phyloP scores from a whole-genome alignment of 108 stramenopile species.

The Cylindrotheca closterium region DNA sequence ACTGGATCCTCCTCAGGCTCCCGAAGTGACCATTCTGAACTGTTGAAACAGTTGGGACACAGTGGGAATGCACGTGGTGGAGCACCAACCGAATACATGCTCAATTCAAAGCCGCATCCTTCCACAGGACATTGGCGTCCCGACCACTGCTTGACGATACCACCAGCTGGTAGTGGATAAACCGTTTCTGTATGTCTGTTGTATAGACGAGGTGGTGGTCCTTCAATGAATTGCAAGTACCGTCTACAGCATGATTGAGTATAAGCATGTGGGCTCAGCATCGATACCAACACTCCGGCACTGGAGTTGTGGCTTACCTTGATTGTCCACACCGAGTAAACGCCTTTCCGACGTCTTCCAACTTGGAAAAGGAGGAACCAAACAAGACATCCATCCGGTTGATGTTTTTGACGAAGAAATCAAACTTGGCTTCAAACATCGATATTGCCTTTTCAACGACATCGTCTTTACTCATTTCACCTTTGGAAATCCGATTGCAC shows the following conservation, averaged over 20 bases:
- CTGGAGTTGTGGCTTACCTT: conserved; percentile 12
- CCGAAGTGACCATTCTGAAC: conserved; percentile 68
- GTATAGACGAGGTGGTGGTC: conserved; percentile 68
- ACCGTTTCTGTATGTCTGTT: conserved; percentile 85
- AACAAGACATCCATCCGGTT: conserved; percentile 89
- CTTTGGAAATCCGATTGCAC: conserved; percentile 87
- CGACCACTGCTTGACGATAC: conserved; percentile 82
- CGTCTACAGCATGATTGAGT: conserved; percentile 12
- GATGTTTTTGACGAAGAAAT: conserved; percentile 70
- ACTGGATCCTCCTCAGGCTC: conserved; percentile 25
- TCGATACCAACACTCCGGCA: too few relatives aligned
- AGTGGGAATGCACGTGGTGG: conserved; percentile 83
- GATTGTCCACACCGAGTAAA: conserved; percentile 83
- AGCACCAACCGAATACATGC: conserved; percentile 77
- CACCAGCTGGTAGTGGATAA: conserved; percentile 79
- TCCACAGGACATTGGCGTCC: conserved; percentile 65
- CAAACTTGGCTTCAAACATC: conserved; percentile 74
- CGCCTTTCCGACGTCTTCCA: conserved; percentile 89
- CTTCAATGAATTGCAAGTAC: conserved; percentile 59
- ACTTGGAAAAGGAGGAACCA: conserved; percentile 77
- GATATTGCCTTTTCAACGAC: conserved; percentile 70
- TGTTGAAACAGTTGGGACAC: conserved; percentile 87
- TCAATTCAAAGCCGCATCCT: conserved; percentile 85
- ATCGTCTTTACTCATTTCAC: conserved; percentile 60
- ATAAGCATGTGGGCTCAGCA: not conserved